Conservation (phyloP, 2,329 filamentous ascomycete genomes). For the Alternaria conjuncta region DNA sequence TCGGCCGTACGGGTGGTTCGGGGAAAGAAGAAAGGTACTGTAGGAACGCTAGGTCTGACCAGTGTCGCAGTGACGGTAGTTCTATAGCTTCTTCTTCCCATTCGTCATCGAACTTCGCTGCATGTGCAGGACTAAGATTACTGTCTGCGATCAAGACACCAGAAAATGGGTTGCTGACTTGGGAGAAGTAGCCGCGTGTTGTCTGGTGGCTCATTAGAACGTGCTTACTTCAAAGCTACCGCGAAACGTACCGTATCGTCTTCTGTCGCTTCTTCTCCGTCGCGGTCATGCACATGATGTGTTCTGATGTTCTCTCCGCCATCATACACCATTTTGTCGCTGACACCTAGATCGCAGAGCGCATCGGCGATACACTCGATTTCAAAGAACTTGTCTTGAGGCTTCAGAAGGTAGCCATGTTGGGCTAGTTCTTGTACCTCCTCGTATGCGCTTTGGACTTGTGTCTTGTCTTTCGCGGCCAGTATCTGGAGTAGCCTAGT, state of each 20-base stretch:
- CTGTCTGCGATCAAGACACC: background rate
- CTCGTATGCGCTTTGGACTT: background rate
- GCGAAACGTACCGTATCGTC: background rate
- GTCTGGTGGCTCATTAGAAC: background rate
- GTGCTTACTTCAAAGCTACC: fast-evolving
- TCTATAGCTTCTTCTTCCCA: background rate
- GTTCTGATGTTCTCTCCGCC: background rate
- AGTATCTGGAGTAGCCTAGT: background rate
- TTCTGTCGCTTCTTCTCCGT: background rate
- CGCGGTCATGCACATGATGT: background rate
- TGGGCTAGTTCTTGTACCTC: background rate
- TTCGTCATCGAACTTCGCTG: background rate
- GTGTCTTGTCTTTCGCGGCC: background rate
- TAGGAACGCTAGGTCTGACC: constrained; percentile 21
- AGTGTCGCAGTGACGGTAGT: constrained; percentile 7
- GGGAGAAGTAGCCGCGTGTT: background rate
- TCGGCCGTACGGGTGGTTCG: background rate
- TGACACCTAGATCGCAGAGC: background rate
- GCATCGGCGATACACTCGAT: background rate
- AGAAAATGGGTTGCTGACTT: background rate
- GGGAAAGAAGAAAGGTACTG: constrained; percentile 1
- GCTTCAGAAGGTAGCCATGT: background rate
- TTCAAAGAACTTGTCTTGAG: background rate
- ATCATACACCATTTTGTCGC: background rate
- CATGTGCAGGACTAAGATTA: background rate